Base-by-base conservation (phyloP, 768 basidiomycete genomes). In the Asterophora parasitica region DNA sequence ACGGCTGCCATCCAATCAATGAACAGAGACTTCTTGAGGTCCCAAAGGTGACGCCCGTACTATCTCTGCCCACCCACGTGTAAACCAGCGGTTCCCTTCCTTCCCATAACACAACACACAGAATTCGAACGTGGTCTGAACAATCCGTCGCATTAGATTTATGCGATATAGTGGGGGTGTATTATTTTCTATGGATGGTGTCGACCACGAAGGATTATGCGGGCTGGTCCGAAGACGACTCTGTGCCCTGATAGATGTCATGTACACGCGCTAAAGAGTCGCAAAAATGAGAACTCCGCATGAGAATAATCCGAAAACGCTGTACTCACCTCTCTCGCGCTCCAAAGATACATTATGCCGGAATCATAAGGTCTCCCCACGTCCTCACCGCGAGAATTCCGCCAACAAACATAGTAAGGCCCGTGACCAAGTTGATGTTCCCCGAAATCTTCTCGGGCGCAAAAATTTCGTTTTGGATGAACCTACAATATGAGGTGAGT, bases 331-430 rank as follows among this genome's bases (percentile, higher is more conserved):
- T 28, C 30, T 31, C 30, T 31, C n/a, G 7, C 27, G 27, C n/a
- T 10, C 27, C 15, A 12, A 9, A 4, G 1, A 19, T 12, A 1
- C 36, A 42, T 68, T 63, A 86, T 20, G 77, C 79, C 36, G 85
- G 85, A 6, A 91, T 76, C 70, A 91, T 77, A 35, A 86, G 61
- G 34, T 85, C 86, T 9, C 90, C 90, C 77, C 85, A 95, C 34
- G 79, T 78, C 63, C 88, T 81, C 12, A 83, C 80, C 11, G 72
- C 80, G 36, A 82, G 64, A 48, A 92, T 81, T 3, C 87, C 86
- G 23, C 78, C 85, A 19, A 80, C 66, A 57, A 91, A 92, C 51
- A 89, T 66, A 5, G 74, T 70, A 6, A 83, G 67, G 15, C 83
- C 83, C 7, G 82, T 79, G 37, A 82, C 56, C 51, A 90, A 77